Percentiles rank a stretch among this genome's conserved stretches.
Conservation (phyloP, 441 rosid genomes). For the Eutrema salsugineum region DNA sequence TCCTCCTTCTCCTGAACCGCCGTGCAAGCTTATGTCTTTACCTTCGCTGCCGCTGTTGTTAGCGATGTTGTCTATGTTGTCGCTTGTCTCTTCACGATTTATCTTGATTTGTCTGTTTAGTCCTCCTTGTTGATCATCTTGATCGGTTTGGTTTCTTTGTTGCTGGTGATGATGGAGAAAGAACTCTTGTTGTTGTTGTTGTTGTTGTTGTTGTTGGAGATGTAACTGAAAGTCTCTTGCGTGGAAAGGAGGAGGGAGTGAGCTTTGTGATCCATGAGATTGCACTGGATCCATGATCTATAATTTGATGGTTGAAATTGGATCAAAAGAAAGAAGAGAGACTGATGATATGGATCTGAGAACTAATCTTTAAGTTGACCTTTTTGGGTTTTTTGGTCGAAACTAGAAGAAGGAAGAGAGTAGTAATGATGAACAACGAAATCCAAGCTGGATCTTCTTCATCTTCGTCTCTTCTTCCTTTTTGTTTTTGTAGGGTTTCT, state of each 20-base stretch:
- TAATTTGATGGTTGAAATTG: conserved; percentile 4
- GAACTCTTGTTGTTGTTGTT: conserved; percentile 39
- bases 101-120: conserved; percentile 43
- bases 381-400: not conserved
- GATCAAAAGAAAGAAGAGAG: conserved; percentile 3
- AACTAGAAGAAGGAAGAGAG: not conserved
- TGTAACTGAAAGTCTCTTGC: conserved; percentile 83
- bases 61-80: conserved; percentile 29
- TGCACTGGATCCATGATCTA: conserved; percentile 70
- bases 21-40: conserved; percentile 23
- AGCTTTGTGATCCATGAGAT: conserved; percentile 70
- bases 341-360: not conserved
- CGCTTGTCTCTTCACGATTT: conserved; percentile 53
- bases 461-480: conserved; percentile 24
- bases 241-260: conserved; percentile 94
- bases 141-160: conserved; percentile 58
- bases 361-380: conserved; percentile 20
- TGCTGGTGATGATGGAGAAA: conserved; percentile 49
- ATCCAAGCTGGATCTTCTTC: conserved; percentile 35
- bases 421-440: conserved; percentile 26
- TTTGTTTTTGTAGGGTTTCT: conserved; percentile 26
- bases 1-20: conserved; percentile 15
- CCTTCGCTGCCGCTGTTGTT: conserved; percentile 46
- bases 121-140: conserved; percentile 68
- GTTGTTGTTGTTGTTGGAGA: conserved; percentile 60